Conservation (phyloP, 352 stramenopile genomes). For the Pythium biforme region DNA sequence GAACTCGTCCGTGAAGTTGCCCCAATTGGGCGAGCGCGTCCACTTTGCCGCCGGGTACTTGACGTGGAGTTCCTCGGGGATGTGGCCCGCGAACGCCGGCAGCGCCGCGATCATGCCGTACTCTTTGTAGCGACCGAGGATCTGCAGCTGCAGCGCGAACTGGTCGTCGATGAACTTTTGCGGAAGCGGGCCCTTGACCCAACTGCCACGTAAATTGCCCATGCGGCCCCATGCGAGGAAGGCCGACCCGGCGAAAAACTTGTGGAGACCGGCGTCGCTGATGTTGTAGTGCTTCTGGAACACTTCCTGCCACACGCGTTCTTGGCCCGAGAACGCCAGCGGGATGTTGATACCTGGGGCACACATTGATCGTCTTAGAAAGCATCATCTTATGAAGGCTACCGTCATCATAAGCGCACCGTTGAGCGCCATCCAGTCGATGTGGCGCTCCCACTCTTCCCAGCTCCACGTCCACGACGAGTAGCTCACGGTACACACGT, state of each 20-base stretch:
- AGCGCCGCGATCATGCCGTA: slow-evolving; percentile 90
- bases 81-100: slow-evolving; percentile 87
- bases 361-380: not conserved
- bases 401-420: slow-evolving; percentile 30
- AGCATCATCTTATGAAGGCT: not conserved
- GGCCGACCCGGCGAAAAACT: slow-evolving; percentile 88
- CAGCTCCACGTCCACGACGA: slow-evolving; percentile 88
- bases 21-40: slow-evolving; percentile 76
- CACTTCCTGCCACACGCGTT: slow-evolving; percentile 87
- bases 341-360: slow-evolving; percentile 85
- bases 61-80: slow-evolving; percentile 77
- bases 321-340: slow-evolving; percentile 87
- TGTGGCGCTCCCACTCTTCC: slow-evolving; percentile 87
- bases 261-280: slow-evolving; percentile 66
- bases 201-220: slow-evolving; percentile 86
- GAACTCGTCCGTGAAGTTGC: slow-evolving; percentile 75
- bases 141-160: slow-evolving; percentile 71
- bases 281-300: slow-evolving; percentile 84
- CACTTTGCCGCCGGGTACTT: slow-evolving; percentile 80
- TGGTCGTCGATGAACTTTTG: slow-evolving; percentile 86
- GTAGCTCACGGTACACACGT: slow-evolving; percentile 92
- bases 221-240: slow-evolving; percentile 91
- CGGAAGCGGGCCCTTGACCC: slow-evolving; percentile 80
- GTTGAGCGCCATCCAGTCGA: slow-evolving; percentile 93
- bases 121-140: slow-evolving; percentile 80